Evolutionary conservation across 768 basidiomycete species (phyloP), one percentile per base, ranked within the genome.

Genomic region (Termitomyces sp.): DNA sequence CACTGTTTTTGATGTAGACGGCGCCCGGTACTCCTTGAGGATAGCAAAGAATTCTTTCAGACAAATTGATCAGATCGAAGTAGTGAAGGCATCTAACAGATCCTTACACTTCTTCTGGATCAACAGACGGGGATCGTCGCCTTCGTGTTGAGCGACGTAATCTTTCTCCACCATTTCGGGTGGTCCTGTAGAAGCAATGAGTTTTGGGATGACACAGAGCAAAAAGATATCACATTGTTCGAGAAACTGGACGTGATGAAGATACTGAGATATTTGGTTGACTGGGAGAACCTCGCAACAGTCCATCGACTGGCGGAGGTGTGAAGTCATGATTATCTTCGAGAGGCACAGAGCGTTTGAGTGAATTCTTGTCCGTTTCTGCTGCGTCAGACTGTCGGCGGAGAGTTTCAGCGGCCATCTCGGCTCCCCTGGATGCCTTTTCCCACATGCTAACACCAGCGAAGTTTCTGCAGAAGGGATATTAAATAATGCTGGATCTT

Each of bases 1-100:
- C 97, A 24, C 86, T 88, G 44, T 83, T 81, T 15, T 89, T 95
- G 67, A 99, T 83, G 64, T 88, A 90, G 42, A 98, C 85, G 2
- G 89, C 88, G 8, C 92, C 91, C 16, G 84, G 81, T 4, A 83
- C 81, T 18, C 81, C 81, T 48, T 81, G 84, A 32, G 92, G 92
- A 71, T 91, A 94, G 32, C 89, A 83, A 51, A 94, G 70, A 28
- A 93, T 80, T n/a, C 92, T 94, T 62, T 7, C 6, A 61, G 33
- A 53, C 8, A 44, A 45, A 42, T 36, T n/a, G 57, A 42, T 36
- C 57, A 57, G 33, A 22, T 28, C 28, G 46, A 13, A 42, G 38
- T 11, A 36, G 49, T 38, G 48, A 61, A 24, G 33, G 51, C 44
- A 54, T 33, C 12, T 9, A 20, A n/a, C 7, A 20, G 2, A 18